Evolutionary conservation across 768 basidiomycete genomes (phyloP).

Genomic region (Chalciporus chontae): DNA sequence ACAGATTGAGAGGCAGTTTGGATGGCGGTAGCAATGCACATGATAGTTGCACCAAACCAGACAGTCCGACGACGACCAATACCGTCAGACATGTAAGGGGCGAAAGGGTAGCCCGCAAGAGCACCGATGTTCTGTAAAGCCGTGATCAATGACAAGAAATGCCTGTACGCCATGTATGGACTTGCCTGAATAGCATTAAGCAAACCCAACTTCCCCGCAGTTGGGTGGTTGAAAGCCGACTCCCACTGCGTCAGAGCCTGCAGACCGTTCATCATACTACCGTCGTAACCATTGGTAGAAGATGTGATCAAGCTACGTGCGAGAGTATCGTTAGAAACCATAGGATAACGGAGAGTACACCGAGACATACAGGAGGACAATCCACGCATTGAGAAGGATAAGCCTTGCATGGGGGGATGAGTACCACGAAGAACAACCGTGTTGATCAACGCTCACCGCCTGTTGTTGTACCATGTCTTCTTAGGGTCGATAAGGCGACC

Average conservation of each 20-base stretch:
- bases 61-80: slow-evolving; percentile 66
- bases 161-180: neutral
- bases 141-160: neutral
- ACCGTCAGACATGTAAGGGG: slow-evolving; percentile 69
- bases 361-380: slow-evolving; percentile 53
- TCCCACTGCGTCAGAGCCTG: slow-evolving; percentile 67
- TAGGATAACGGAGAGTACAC: neutral
- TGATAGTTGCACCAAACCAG: slow-evolving; percentile 66
- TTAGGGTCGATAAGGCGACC: slow-evolving; percentile 59
- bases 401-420: slow-evolving; percentile 35
- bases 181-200: slow-evolving; percentile 71
- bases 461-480: slow-evolving; percentile 77
- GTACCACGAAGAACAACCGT: neutral
- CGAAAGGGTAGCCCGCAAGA: slow-evolving; percentile 65
- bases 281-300: slow-evolving; percentile 73
- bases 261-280: slow-evolving; percentile 78
- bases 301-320: slow-evolving; percentile 62
- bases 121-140: slow-evolving; percentile 59
- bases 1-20: slow-evolving; percentile 72
- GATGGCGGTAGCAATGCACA: slow-evolving; percentile 63
- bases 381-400: slow-evolving; percentile 66
- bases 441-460: slow-evolving; percentile 40
- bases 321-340: neutral
- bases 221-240: slow-evolving; percentile 55
- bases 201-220: slow-evolving; percentile 56